phyloP scores from a whole-genome alignment of 164 flowering plant species.

The Stephania yunnanensis region DNA sequence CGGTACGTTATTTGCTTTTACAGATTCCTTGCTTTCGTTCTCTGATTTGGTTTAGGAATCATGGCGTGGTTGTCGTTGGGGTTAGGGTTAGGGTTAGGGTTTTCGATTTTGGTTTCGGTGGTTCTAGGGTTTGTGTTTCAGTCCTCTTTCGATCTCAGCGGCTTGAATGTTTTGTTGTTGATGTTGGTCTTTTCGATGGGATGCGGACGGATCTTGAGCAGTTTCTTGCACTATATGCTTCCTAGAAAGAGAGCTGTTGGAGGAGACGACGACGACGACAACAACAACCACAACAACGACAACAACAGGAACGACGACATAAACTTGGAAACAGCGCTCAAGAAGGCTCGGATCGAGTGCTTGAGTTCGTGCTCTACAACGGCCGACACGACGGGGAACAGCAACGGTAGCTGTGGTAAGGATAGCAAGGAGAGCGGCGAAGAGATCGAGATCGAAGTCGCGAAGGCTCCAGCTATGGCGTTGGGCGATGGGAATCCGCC shows the following conservation, averaged over 20 bases:
- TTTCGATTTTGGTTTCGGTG: constrained; percentile 17
- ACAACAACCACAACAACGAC: not conserved
- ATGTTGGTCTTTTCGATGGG: constrained; percentile 22
- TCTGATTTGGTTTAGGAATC: constrained; percentile 1
- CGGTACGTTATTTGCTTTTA: constrained; percentile 19
- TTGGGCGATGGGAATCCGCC: constrained; percentile 32
- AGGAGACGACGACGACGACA: constrained; percentile 23
- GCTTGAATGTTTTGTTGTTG: constrained; percentile 19
- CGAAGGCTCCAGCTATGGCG: constrained; percentile 17
- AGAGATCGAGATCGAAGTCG: constrained; percentile 5
- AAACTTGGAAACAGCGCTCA: constrained; percentile 22
- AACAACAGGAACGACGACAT: not conserved
- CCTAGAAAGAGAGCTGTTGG: constrained; percentile 48
- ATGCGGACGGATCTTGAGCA: constrained; percentile 35
- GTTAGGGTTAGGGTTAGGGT: constrained; percentile 21
- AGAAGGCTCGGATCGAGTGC: constrained; percentile 35
- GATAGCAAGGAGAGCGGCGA: constrained; percentile 10
- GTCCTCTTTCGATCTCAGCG: constrained; percentile 15
- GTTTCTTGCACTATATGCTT: constrained; percentile 54
- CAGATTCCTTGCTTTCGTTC: constrained; percentile 12
- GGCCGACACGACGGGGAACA: constrained; percentile 1
- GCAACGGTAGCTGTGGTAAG: constrained; percentile 7
- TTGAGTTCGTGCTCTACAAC: constrained; percentile 18
- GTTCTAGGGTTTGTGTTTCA: constrained; percentile 10
- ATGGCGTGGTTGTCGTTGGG: constrained; percentile 5